Base-by-base conservation (phyloP, 2,329 filamentous ascomycete genomes). In the Sporothrix curviconia region DNA sequence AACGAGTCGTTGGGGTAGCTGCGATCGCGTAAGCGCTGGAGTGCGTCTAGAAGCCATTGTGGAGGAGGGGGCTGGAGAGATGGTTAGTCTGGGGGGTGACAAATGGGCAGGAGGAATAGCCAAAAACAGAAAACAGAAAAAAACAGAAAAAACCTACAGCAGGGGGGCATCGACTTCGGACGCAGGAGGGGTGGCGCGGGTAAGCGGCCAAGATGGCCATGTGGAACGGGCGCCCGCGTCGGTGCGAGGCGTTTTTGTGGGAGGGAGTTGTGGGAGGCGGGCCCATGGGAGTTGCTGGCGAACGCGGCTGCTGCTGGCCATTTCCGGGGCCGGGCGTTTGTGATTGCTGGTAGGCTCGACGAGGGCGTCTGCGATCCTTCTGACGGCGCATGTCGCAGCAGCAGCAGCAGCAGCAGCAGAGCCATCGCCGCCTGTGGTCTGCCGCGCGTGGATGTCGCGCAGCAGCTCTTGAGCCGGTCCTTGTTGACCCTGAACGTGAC, bases 1-100 rank as follows among this genome's bases (percentile, higher is more conserved):
- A 97, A 97, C 30, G 82, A 80, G 70, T 96, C 91, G 65, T 86
- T 82, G 3, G 89, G 86, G 67, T 96, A 92, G 39, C 78, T 76
- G 44, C 79, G 76, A 64, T 84, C 84, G 64, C 76, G 76, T 57
- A 97, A 81, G 24, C 84, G 79, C 59, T 81, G 76, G n/a, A 97
- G 82, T 55, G 89, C 87, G 37, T 80, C 74, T 58, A 79, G 76
- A 57, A 99, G 87, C 94, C 94, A 97, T 57, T 82, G 77, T n/a
- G 92, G 92, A 17, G 91, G 85, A 7, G 89, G 84, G 59, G 91
- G 90, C 90, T 95, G 66, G 60, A 66, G 67, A n/a, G n/a, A 11
- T 32, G 5, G 28, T 32, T 32, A 32, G 28, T 32, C 6, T 6
- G 11, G 11, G 28, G 11, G 11, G 11, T 6, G 28, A 32, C 28